phyloP scores from a whole-genome alignment of 1,284 basidiomycete species.

The Phellopilus nigrolimitatus region DNA sequence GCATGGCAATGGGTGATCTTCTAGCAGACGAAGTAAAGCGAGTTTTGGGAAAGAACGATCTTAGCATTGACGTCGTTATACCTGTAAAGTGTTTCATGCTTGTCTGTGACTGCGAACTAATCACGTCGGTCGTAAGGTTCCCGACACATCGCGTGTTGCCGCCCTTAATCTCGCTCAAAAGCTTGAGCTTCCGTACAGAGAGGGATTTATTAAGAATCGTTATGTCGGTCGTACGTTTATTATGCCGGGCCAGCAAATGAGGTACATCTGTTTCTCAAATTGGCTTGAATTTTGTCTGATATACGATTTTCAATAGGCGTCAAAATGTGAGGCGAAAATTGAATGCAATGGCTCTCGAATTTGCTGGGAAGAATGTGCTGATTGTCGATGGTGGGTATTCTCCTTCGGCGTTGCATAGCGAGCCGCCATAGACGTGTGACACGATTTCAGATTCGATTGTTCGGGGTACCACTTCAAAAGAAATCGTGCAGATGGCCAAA shows the following conservation, averaged over 20 bases:
- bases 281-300: slow-evolving; percentile 5
- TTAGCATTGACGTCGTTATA: slow-evolving; percentile 92
- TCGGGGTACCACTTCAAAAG: slow-evolving; percentile 96
- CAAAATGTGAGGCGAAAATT: slow-evolving; percentile 97
- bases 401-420: slow-evolving; percentile 8
- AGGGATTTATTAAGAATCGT: slow-evolving; percentile 99
- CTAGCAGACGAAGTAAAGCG: slow-evolving; percentile 85
- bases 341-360: slow-evolving; percentile 99
- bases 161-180: slow-evolving; percentile 94
- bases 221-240: slow-evolving; percentile 99
- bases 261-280: slow-evolving; percentile 37
- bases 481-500: slow-evolving; percentile 99
- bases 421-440: not conserved
- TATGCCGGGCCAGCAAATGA: slow-evolving; percentile 97
- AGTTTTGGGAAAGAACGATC: slow-evolving; percentile 63
- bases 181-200: slow-evolving; percentile 87
- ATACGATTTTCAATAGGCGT: slow-evolving; percentile 43
- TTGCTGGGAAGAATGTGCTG: slow-evolving; percentile 87
- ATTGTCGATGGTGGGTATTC: slow-evolving; percentile 83
- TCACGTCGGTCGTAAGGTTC: slow-evolving; percentile 66
- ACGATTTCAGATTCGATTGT: slow-evolving; percentile 87
- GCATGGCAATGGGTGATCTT: slow-evolving; percentile 99
- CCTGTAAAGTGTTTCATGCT: slow-evolving; percentile 56
- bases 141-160: slow-evolving; percentile 95
- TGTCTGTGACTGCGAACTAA: slow-evolving; percentile 9